Percentiles rank a stretch among this genome's conserved stretches.
Conservation (phyloP, 345 rosid genomes). For the Xanthoceras sorbifolium region DNA sequence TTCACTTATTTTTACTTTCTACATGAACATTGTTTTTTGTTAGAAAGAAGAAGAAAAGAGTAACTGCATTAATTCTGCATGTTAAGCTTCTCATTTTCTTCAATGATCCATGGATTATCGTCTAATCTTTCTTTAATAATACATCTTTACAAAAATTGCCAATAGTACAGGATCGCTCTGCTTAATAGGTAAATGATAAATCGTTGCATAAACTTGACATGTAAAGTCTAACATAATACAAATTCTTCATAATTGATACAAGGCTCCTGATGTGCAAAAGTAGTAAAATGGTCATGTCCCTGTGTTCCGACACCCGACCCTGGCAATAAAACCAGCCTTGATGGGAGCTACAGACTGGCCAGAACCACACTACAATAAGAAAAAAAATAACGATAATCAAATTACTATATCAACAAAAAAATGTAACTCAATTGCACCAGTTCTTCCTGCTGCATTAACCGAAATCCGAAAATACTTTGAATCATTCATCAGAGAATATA, state of each 20-base stretch:
- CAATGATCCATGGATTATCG: background rate
- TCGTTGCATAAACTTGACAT: background rate
- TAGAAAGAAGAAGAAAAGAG: background rate
- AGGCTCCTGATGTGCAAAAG: too few relatives aligned
- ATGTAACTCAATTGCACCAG: background rate
- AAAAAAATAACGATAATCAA: background rate
- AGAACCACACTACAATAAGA: slow-evolving; percentile 21
- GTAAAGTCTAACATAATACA: background rate
- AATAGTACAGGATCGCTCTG: too few relatives aligned
- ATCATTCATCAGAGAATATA: background rate
- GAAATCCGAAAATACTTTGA: too few relatives aligned
- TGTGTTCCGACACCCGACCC: slow-evolving; percentile 9
- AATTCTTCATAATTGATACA: too few relatives aligned
- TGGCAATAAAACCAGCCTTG: slow-evolving; percentile 18
- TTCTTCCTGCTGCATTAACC: too few relatives aligned
- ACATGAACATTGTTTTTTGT: background rate
- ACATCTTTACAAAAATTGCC: background rate
- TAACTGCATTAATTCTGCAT: background rate
- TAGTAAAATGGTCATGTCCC: background rate
- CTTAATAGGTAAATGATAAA: background rate
- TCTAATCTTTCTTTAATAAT: too few relatives aligned
- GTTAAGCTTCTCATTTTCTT: background rate
- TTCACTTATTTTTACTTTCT: background rate
- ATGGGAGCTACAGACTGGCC: slow-evolving; percentile 12
- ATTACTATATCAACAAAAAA: background rate